Evolutionary conservation across 2,329 filamentous ascomycete species (phyloP).

Genomic region (Fusarium dlaminii): DNA sequence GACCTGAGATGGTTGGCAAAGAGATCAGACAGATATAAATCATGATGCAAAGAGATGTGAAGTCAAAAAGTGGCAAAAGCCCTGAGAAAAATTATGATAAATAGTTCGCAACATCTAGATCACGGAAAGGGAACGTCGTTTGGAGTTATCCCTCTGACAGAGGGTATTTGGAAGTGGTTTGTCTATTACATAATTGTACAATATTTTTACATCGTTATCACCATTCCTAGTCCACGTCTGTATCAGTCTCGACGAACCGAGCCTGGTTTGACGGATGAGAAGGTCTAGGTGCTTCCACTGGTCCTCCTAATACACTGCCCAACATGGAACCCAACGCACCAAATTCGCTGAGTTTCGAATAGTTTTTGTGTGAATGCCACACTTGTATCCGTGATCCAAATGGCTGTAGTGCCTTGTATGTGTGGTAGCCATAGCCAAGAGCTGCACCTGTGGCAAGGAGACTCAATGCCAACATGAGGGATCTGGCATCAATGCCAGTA

Average conservation of each 20-base stretch:
- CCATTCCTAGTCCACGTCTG: constrained; percentile 47
- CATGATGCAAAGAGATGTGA: constrained; percentile 4
- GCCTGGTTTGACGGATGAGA: constrained; percentile 28
- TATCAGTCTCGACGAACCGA: constrained; percentile 48
- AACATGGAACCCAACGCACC: constrained; percentile 60
- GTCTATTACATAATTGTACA: constrained; percentile 30
- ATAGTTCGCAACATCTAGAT: constrained; percentile 25
- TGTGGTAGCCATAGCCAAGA: constrained; percentile 51
- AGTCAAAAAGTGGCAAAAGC: not conserved
- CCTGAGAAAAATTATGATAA: not conserved
- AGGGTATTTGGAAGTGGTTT: constrained; percentile 4
- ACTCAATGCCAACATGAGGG: constrained; percentile 45
- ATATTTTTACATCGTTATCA: constrained; percentile 29
- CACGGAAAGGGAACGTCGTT: constrained; percentile 19
- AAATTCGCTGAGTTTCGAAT: constrained; percentile 53
- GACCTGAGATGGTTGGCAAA: constrained; percentile 89
- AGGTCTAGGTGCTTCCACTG: constrained; percentile 18
- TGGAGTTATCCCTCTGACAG: constrained; percentile 3
- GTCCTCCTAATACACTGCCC: constrained; percentile 45
- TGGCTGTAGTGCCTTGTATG: constrained; percentile 54
- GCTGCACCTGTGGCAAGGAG: constrained; percentile 51
- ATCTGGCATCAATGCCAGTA: constrained; percentile 47
- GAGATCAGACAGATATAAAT: constrained; percentile 83
- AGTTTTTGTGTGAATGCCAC: constrained; percentile 50
- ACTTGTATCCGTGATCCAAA: constrained; percentile 57